Percentiles rank a stretch among this genome's conserved stretches.
phyloP scores from a whole-genome alignment of 441 rosid genomes.

The Manihot esculenta region DNA sequence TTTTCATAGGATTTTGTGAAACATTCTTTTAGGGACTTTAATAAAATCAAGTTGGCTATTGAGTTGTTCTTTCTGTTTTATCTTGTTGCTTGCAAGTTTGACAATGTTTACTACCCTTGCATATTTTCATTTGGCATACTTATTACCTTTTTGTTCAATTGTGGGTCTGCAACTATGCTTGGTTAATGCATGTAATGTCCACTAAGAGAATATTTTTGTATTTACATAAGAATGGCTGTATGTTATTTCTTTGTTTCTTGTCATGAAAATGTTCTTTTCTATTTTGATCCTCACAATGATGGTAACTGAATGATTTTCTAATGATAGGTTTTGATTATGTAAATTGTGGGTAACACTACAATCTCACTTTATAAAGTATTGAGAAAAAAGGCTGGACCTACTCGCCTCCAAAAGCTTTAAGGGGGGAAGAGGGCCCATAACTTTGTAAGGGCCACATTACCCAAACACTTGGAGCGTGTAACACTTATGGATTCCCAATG shows the following conservation, averaged over 20 bases:
- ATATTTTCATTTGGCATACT: background rate
- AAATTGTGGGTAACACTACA: background rate
- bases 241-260: too few species aligned
- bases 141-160: background rate
- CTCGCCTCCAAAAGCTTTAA: too few species aligned
- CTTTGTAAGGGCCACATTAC: too few species aligned
- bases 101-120: background rate
- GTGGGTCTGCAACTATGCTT: background rate
- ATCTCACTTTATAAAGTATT: background rate
- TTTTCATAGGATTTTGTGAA: slow-evolving; percentile 8
- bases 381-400: too few species aligned
- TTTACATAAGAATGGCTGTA: too few species aligned
- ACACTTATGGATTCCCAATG: too few species aligned
- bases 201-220: too few species aligned
- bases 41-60: background rate
- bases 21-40: background rate
- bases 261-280: too few species aligned
- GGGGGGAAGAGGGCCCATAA: too few species aligned
- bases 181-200: too few species aligned
- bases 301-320: background rate
- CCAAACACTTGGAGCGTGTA: too few species aligned
- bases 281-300: too few species aligned
- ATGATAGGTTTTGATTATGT: background rate
- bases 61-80: background rate
- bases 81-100: background rate